Conservation (phyloP, 2,329 filamentous ascomycete species). For the Colletotrichum orbiculare region DNA sequence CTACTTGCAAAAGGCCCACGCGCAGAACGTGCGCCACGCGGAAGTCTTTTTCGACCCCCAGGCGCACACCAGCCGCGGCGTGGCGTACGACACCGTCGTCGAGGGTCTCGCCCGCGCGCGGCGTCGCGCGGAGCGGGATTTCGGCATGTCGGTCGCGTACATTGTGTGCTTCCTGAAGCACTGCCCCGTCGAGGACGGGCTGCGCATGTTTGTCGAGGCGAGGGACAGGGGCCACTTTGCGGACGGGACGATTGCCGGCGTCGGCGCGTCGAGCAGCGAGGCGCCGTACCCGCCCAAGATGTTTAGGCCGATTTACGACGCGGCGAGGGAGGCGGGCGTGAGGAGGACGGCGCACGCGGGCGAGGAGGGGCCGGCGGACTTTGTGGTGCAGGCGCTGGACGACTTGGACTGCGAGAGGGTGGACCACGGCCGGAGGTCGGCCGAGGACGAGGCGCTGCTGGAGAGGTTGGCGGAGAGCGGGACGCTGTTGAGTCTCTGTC, state of each 20-base stretch:
- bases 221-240: constrained; percentile 55
- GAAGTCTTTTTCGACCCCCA: constrained; percentile 88
- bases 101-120: constrained; percentile 71
- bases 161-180: constrained; percentile 81
- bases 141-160: constrained; percentile 73
- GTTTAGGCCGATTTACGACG: constrained; percentile 71
- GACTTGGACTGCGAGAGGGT: constrained; percentile 72
- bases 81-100: constrained; percentile 73
- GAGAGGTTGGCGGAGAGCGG: constrained; percentile 65
- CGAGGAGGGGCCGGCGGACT: constrained; percentile 77
- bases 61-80: constrained; percentile 73
- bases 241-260: constrained; percentile 66
- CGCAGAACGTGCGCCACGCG: constrained; percentile 75
- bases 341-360: constrained; percentile 79
- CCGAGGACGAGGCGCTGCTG: constrained; percentile 69
- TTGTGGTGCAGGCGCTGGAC: constrained; percentile 73
- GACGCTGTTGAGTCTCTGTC: constrained; percentile 55
- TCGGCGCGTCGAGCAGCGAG: constrained; percentile 77
- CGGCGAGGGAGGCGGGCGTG: constrained; percentile 59
- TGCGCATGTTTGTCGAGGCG: constrained; percentile 53
- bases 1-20: constrained; percentile 74
- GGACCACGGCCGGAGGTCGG: constrained; percentile 78
- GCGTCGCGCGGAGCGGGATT: constrained; percentile 67
- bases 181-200: constrained; percentile 69
- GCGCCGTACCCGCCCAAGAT: constrained; percentile 65